Base-by-base conservation (phyloP, 805 yeast genomes). In the Candida vaughaniae region DNA sequence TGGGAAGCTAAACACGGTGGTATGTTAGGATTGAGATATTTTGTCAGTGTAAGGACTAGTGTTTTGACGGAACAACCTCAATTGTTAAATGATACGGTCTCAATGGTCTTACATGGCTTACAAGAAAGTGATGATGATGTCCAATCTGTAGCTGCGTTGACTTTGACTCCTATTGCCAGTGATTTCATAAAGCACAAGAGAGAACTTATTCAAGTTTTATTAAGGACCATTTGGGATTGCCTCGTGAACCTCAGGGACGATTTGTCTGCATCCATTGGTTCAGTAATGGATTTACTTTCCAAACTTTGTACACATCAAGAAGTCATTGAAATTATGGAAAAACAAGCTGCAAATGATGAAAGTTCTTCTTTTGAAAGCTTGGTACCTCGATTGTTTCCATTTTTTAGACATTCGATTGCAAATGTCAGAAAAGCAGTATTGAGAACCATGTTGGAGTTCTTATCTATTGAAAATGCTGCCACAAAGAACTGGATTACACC, bases 1-100 rank as follows among this genome's bases (percentile, higher is more conserved):
- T 93, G 99, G 99, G 97, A 95, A 56, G 98, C 96, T 3, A 85
- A 93, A 41, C 99, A 93, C 67, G 99, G 98, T 49, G 99, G 98
- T 33, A 80, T 93, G 82, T 74, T 93, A 9, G 99, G 98, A 0
- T 68, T 93, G 35, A 71, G 95, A 35, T 93, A 93, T 60, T 82
- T 93, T 49, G 99, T 91, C 8, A 83, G 95, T 42, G 88, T 91
- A 3, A 73, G 95, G 49, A 80, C 88, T 0, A 93, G 85, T 45
- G 73, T 89, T n/a, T 65, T 91, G 16, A 67, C 82, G 22, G 59
- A 71, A 9, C 74, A 77, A 36, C 72, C 78, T 2, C 70, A 78
- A 11, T 57, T 81, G 22, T 66, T 93, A 23, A 83, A 83, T 42
- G 75, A 76, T 36, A 89, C 90, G 1, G 81, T 90, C 3, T 71